These are phyloP conservation scores for Albifimbria verrucaria DNA, from an alignment of 2,329 filamentous ascomycete species.

Conservation along the genomic window DNA sequence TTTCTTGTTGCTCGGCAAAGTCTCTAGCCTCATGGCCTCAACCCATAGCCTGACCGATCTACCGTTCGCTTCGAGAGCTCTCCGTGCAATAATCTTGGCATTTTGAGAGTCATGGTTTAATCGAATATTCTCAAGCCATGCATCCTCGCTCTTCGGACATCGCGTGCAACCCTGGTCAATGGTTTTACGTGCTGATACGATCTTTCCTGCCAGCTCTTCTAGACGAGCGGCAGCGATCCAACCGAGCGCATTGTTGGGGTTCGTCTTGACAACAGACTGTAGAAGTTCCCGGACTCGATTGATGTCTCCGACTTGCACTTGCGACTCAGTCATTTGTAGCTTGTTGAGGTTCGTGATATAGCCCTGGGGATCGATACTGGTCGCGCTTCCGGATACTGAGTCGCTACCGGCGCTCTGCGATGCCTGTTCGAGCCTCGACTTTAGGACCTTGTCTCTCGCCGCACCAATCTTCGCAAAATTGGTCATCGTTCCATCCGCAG, in stretches of 20 bases:
- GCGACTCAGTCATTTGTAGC: conserved; percentile 72
- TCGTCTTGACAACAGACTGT: conserved; percentile 97
- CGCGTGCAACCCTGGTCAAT: conserved; percentile 86
- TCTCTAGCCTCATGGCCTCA: conserved; percentile 90
- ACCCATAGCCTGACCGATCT: conserved; percentile 89
- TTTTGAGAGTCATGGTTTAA: conserved; percentile 83
- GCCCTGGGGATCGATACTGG: conserved; percentile 90
- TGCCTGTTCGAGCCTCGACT: conserved; percentile 89
- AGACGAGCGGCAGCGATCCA: conserved; percentile 94
- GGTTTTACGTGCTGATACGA: conserved; percentile 81
- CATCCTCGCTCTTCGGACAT: conserved; percentile 91
- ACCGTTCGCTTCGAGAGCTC: conserved; percentile 89
- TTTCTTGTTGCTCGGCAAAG: conserved; percentile 80
- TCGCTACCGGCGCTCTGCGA: conserved; percentile 65
- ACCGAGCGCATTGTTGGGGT: conserved; percentile 88
- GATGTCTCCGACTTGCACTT: conserved; percentile 88
- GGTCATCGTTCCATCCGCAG: conserved; percentile 85
- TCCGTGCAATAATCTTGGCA: conserved; percentile 90
- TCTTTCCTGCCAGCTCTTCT: conserved; percentile 89
- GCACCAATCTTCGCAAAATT: conserved; percentile 98
- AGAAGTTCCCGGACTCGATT: conserved; percentile 88
- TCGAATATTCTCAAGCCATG: conserved; percentile 93
- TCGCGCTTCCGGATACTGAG: conserved; percentile 72
- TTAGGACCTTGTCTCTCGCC: conserved; percentile 90
- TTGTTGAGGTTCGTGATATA: conserved; percentile 91